Percentiles rank a stretch among this genome's conserved stretches.
These are phyloP conservation scores for Laetiporus sulphureus DNA, from an alignment of 1,284 basidiomycete species.

Conservation along the genomic window DNA sequence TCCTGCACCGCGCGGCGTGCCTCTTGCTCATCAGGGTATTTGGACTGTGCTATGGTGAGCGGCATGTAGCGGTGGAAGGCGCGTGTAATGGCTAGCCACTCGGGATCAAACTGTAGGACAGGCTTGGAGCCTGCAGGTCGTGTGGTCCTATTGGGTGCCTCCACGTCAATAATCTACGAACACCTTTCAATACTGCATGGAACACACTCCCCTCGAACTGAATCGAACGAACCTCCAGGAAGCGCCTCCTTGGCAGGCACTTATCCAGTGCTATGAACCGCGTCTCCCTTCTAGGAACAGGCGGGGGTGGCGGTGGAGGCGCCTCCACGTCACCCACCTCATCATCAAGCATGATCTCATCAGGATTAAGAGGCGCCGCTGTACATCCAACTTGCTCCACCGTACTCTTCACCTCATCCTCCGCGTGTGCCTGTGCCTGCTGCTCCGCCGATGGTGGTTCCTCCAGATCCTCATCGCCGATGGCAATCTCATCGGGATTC, in stretches of 20 bases:
- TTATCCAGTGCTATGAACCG: conserved; percentile 93
- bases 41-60: conserved; percentile 35
- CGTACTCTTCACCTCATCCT: not conserved
- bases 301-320: conserved; percentile 26
- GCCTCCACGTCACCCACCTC: conserved; percentile 45
- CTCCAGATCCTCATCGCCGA: conserved; percentile 45
- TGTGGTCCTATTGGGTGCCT: no score
- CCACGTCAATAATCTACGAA: conserved; percentile 56
- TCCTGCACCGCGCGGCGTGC: conserved; percentile 53
- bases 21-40: conserved; percentile 55
- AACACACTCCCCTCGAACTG: not conserved
- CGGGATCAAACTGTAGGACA: conserved; percentile 64
- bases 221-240: conserved; percentile 65
- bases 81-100: conserved; percentile 92
- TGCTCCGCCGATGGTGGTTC: conserved; percentile 22
- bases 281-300: conserved; percentile 37
- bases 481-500: conserved; percentile 65
- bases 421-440: conserved; percentile 4
- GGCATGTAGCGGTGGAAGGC: conserved; percentile 82
- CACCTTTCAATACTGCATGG: no score
- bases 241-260: conserved; percentile 76
- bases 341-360: conserved; percentile 64
- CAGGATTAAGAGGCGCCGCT: no score
- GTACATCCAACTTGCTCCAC: no score
- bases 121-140: conserved; percentile 9